Base-by-base conservation (phyloP, 2,329 filamentous ascomycete genomes). In the Rachicladosporium sp. region DNA sequence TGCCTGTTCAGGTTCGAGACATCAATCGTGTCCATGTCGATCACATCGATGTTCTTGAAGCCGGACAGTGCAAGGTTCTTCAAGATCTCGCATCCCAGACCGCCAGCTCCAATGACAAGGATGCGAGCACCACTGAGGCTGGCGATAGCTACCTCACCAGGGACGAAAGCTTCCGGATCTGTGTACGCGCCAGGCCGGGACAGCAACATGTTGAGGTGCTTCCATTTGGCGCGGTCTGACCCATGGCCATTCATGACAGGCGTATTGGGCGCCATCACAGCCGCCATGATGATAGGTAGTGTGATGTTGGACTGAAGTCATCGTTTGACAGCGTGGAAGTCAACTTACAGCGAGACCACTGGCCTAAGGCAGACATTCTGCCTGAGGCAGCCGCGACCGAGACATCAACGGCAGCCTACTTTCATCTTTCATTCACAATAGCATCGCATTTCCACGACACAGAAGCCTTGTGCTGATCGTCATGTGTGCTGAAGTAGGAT, bases 11-110 rank as follows among this genome's bases (percentile, higher is more conserved):
- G 73, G 60, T 98, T 98, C 37, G 88, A 95, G 44, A 98, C 89
- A 57, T 98, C 91, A 61, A 98, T 98, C 1, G 89, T 98, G 62
- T 98, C 87, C 91, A 98, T 98, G 65, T 98, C 91, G 53, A 98
- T 96, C 43, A 98, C 91, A 67, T 98, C 87, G 50, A 98, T 95
- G 55, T 94, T 78, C 62, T 83, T 93, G 68, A 98, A 98, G 21
- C 88, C 87, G 2, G 89, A 95, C 38, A 98, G 73, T 32, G 91
- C 91, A 29, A 98, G 73, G 55, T 98, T 86, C 68, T 98, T 98
- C 38, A 98, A 69, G 33, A 98, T 93, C 60, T 98, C 91, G 54
- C 91, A 98, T 49, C 91, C 91, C 43, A 98, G 65, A 8, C 91
- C 91, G 46, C 91, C 91, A 43, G 91, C 91, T 42, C 91, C 91